Conservation (phyloP, 164 flowering plant species). For the Malania oleifera region DNA sequence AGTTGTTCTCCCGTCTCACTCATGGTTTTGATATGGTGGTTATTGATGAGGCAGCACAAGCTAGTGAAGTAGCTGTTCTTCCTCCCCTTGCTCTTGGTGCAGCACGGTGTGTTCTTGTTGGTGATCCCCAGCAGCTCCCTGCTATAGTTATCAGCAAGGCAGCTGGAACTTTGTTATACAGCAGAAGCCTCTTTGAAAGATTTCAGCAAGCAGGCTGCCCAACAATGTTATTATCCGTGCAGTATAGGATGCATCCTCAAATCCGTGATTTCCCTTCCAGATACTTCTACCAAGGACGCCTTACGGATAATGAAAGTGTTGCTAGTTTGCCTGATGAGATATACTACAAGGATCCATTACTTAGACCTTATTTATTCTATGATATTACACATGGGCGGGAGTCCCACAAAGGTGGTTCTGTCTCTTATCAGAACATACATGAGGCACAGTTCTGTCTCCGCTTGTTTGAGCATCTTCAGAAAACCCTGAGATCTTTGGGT, state of each 20-base stretch:
- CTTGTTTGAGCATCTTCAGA: conserved; percentile 87
- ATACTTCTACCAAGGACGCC: conserved; percentile 93
- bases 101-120: conserved; percentile 96
- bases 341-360: conserved; percentile 68
- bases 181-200: conserved; percentile 94
- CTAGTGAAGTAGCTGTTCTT: conserved; percentile 88
- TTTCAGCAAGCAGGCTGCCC: conserved; percentile 97
- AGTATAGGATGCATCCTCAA: conserved; percentile 96
- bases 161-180: conserved; percentile 85
- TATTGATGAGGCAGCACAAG: conserved; percentile 97
- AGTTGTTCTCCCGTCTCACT: conserved; percentile 80
- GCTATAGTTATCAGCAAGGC: conserved; percentile 98
- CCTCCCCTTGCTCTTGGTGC: conserved; percentile 96
- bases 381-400: conserved; percentile 91
- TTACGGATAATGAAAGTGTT: conserved; percentile 85
- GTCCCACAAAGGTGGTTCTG: conserved; percentile 90
- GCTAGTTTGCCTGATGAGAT: conserved; percentile 64
- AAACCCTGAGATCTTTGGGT: conserved; percentile 55
- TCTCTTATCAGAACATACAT: conserved; percentile 78
- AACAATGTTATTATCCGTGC: conserved; percentile 86
- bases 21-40: conserved; percentile 99
- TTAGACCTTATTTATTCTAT: conserved; percentile 80
- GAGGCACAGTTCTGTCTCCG: conserved; percentile 87
- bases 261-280: conserved; percentile 96
- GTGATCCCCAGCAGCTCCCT: conserved; percentile 99